Evolutionary conservation across 495 filamentous ascomycete species (phyloP).

Genomic region (Aspergillus mulundensis): DNA sequence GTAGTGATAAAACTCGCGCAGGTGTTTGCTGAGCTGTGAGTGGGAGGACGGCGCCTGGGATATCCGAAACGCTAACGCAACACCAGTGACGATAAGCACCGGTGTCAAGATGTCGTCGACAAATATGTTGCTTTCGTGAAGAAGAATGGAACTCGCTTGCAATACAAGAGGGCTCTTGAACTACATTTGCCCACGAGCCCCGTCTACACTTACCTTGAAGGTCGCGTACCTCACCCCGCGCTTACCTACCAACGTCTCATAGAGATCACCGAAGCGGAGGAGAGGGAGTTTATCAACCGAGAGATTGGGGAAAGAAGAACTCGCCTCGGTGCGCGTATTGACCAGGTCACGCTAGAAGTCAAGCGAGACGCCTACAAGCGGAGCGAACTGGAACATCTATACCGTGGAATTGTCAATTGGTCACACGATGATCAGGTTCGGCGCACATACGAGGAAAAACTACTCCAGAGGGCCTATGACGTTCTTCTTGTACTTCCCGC

Average conservation of each 20-base stretch:
- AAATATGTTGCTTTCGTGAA: constrained; percentile 70
- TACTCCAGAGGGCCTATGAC: constrained; percentile 77
- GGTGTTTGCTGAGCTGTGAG: constrained; percentile 65
- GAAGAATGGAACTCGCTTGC: constrained; percentile 62
- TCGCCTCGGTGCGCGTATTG: constrained; percentile 76
- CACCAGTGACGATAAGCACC: constrained; percentile 56
- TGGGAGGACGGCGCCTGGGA: constrained; percentile 12
- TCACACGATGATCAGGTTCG: constrained; percentile 78
- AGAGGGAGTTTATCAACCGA: constrained; percentile 86
- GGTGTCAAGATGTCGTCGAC: constrained; percentile 76
- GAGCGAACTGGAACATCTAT: constrained; percentile 69
- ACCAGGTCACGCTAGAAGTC: constrained; percentile 79
- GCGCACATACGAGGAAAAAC: constrained; percentile 82
- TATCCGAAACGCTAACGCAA: constrained; percentile 11
- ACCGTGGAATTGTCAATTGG: constrained; percentile 84
- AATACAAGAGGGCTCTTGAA: constrained; percentile 69
- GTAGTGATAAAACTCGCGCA: constrained; percentile 69
- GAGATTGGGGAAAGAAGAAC: constrained; percentile 87
- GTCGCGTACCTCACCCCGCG: constrained; percentile 73
- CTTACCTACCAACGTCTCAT: constrained; percentile 78
- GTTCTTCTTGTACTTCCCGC: constrained; percentile 60
- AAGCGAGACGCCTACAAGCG: constrained; percentile 73
- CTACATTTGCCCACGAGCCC: constrained; percentile 72
- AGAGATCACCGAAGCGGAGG: constrained; percentile 80
- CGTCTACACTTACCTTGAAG: constrained; percentile 79